Conservation (phyloP, 345 rosid species). For the Draba incana region DNA sequence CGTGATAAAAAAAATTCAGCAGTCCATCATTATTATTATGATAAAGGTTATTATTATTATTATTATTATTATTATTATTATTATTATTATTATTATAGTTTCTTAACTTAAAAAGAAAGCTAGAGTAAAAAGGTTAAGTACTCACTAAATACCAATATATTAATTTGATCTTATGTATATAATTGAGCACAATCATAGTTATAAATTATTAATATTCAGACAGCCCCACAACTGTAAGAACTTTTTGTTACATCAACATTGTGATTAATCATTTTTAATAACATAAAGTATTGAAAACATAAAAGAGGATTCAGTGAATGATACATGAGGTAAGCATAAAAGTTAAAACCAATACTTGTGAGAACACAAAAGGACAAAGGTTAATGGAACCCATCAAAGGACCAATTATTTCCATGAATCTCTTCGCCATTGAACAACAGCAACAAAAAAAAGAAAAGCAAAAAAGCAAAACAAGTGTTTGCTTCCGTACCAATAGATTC, state of each 20-base stretch:
- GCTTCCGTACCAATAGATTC: conserved; percentile 37
- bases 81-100: neutral
- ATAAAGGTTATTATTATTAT: too few relatives aligned
- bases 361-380: conserved; percentile 37
- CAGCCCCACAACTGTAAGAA: conserved; percentile 13
- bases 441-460: neutral
- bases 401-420: conserved; percentile 35
- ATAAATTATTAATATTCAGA: conserved; percentile 2
- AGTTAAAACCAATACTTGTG: conserved; percentile 8
- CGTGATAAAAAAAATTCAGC: too few relatives aligned
- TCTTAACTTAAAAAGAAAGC: too few relatives aligned
- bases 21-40: too few relatives aligned
- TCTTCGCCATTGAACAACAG: neutral
- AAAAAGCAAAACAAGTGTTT: conserved; percentile 33
- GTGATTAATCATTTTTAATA: neutral
- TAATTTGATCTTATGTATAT: conserved; percentile 3
- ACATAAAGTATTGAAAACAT: conserved; percentile 1
- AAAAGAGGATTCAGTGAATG: conserved; percentile 20
- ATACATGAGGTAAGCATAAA: conserved; percentile 37
- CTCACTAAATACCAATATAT: neutral
- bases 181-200: conserved; percentile 15
- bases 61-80: too few relatives aligned
- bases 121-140: neutral
- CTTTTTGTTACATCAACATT: conserved; percentile 29
- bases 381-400: conserved; percentile 35